Evolutionary conservation across 805 yeast species (phyloP).

Genomic region (Starmera quercuum): DNA sequence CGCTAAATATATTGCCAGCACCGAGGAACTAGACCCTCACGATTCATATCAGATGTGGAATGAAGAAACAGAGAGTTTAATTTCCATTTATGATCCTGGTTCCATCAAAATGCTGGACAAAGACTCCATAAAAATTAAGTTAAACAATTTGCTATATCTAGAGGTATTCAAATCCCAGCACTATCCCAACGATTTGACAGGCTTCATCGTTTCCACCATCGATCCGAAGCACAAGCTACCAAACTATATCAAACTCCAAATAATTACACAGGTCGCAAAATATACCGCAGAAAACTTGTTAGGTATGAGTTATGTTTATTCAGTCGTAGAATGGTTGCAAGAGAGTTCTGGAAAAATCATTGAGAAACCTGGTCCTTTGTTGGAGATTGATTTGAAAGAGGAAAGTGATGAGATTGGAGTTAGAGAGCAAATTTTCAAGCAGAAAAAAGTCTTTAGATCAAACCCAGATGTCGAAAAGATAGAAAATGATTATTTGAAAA

Average conservation of each 20-base stretch:
- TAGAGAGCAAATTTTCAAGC: not conserved
- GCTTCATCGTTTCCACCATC: conserved; percentile 46
- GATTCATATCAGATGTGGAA: conserved; percentile 46
- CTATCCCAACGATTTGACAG: conserved; percentile 68
- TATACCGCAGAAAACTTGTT: conserved; percentile 36
- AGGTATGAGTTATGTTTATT: conserved; percentile 66
- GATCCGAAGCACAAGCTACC: conserved; percentile 45
- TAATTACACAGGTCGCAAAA: conserved; percentile 37
- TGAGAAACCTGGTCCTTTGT: conserved; percentile 69
- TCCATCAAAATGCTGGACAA: conserved; percentile 22
- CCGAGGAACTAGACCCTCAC: conserved; percentile 2
- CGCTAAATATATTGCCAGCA: conserved; percentile 14
- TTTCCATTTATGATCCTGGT: conserved; percentile 41
- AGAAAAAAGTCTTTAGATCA: conserved; percentile 11
- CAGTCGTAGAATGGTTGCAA: conserved; percentile 74
- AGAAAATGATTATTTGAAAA: conserved; percentile 25
- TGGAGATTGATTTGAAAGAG: conserved; percentile 16
- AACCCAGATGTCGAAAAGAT: conserved; percentile 26
- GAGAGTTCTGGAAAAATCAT: conserved; percentile 50
- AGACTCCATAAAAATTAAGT: conserved; percentile 8
- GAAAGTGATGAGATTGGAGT: conserved; percentile 3
- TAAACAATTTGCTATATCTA: conserved; percentile 21
- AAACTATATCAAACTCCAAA: conserved; percentile 58
- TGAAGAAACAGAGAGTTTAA: conserved; percentile 66
- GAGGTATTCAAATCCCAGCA: conserved; percentile 36